Evolutionary conservation across 805 yeast genomes (phyloP).

Genomic region (Priceomyces castillae): DNA sequence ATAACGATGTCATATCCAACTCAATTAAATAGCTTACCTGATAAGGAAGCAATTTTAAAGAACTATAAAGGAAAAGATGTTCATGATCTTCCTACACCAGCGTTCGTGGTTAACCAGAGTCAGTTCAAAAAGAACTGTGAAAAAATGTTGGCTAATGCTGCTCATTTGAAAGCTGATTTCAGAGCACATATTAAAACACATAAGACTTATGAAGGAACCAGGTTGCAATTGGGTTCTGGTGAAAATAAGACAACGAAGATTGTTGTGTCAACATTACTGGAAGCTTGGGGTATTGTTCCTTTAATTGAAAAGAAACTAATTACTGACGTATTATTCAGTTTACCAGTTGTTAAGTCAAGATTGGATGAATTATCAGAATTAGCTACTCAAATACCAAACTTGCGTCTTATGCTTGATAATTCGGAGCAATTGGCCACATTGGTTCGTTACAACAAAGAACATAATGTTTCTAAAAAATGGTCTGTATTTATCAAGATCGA

Average conservation of each 20-base stretch:
- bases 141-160: constrained; percentile 48
- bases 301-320: constrained; percentile 38
- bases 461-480: constrained; percentile 44
- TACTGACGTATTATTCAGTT: constrained; percentile 30
- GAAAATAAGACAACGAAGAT: constrained; percentile 44
- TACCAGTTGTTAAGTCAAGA: constrained; percentile 48
- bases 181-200: constrained; percentile 78
- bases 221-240: constrained; percentile 45
- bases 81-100: constrained; percentile 57
- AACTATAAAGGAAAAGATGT: constrained; percentile 42
- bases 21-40: constrained; percentile 15
- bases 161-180: constrained; percentile 41
- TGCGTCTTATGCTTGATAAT: constrained; percentile 62
- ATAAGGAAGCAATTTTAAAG: constrained; percentile 19
- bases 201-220: constrained; percentile 60
- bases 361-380: constrained; percentile 48
- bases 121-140: constrained; percentile 43
- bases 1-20: constrained; percentile 6
- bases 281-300: constrained; percentile 55
- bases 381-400: constrained; percentile 37
- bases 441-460: constrained; percentile 28
- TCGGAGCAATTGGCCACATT: constrained; percentile 53
- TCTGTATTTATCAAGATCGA: constrained; percentile 65
- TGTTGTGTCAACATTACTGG: constrained; percentile 67
- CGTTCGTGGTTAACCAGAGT: constrained; percentile 40